These are phyloP conservation scores for Syncephalastrum monosporum DNA, from an alignment of 371 early-diverging fungal genomes.

Conservation along the genomic window DNA sequence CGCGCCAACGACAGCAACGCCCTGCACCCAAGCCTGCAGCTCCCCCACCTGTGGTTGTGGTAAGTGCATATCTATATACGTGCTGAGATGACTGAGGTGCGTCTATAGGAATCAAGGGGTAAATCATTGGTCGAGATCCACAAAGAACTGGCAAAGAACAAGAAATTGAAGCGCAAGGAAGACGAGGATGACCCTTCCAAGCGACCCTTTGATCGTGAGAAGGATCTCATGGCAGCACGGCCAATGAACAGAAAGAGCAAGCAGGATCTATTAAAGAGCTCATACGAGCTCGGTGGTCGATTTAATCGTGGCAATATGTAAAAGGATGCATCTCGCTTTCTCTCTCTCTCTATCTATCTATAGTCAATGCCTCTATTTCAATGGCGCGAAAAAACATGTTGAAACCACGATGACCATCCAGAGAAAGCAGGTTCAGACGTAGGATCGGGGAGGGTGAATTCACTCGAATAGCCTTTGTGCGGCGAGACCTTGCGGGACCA, in stretches of 20 bases:
- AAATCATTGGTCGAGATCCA: slow-evolving; percentile 56
- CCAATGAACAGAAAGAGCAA: slow-evolving; percentile 47
- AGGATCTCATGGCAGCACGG: slow-evolving; percentile 44
- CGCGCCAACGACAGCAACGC: not conserved
- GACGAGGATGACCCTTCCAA: slow-evolving; percentile 50
- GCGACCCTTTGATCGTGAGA: slow-evolving; percentile 56
- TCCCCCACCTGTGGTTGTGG: no score
- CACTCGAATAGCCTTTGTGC: slow-evolving; percentile 20
- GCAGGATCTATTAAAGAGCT: slow-evolving; percentile 45
- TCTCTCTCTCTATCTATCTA: no score
- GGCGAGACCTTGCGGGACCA: slow-evolving; percentile 13
- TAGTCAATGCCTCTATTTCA: no score
- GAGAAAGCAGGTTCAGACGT: no score
- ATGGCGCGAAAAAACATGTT: no score
- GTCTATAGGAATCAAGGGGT: no score
- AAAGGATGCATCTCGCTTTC: no score
- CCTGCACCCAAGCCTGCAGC: no score
- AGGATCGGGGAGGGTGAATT: slow-evolving; percentile 7
- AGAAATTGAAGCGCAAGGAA: slow-evolving; percentile 23
- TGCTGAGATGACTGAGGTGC: no score
- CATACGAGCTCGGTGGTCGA: slow-evolving; percentile 40
- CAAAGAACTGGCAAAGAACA: slow-evolving; percentile 18
- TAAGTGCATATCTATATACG: not conserved
- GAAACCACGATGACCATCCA: no score
- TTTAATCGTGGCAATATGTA: slow-evolving; percentile 21